phyloP scores from a whole-genome alignment of 1,139 yeast genomes.

The Blastobotrys petasosporus region DNA sequence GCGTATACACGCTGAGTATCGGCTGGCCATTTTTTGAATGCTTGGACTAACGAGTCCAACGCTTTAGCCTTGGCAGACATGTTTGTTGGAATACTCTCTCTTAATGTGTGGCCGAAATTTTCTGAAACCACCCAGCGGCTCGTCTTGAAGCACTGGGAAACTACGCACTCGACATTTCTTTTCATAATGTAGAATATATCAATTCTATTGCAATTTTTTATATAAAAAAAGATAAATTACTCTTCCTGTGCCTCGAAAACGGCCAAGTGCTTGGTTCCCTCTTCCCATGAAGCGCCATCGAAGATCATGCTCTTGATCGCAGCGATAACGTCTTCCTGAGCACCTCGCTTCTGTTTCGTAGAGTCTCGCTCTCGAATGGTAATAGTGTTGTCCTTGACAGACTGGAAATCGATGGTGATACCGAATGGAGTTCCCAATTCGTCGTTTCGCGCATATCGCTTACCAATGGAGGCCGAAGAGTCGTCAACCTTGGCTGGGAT shows the following conservation, averaged over 20 bases:
- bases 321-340: slow-evolving; percentile 65
- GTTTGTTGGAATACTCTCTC: background rate
- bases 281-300: slow-evolving; percentile 71
- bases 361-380: slow-evolving; percentile 98
- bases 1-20: slow-evolving; percentile 31
- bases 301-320: slow-evolving; percentile 77
- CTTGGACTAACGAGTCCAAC: slow-evolving; percentile 17
- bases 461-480: slow-evolving; percentile 96
- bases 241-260: slow-evolving; percentile 20
- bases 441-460: slow-evolving; percentile 97
- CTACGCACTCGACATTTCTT: too few relatives aligned
- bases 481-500: slow-evolving; percentile 96
- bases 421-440: slow-evolving; percentile 99
- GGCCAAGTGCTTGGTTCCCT: slow-evolving; percentile 57
- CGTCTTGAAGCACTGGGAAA: too few relatives aligned
- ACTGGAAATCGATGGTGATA: slow-evolving; percentile 94
- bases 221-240: background rate
- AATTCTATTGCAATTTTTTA: too few relatives aligned
- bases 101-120: too few relatives aligned
- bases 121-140: too few relatives aligned
- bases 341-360: slow-evolving; percentile 95
- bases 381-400: slow-evolving; percentile 80
- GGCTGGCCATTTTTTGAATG: slow-evolving; percentile 24
- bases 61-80: slow-evolving; percentile 12
- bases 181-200: too few relatives aligned